Conservation (phyloP, 129 eudicot species). For the Heracleum sosnowskyi region DNA sequence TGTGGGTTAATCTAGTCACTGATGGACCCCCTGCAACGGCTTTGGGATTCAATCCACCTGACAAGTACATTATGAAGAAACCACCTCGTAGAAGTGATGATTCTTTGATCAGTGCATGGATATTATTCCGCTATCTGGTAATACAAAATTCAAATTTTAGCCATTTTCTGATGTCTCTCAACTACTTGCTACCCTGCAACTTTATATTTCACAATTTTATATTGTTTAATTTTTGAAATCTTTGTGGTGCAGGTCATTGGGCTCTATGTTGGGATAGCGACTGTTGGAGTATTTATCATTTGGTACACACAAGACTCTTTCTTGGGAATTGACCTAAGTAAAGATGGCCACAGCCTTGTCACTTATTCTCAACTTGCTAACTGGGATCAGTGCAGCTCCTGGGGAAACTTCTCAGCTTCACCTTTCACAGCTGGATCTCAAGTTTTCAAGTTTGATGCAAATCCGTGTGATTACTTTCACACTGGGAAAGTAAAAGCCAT, state of each 20-base stretch:
- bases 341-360: slow-evolving; percentile 72
- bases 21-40: slow-evolving; percentile 97
- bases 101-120: slow-evolving; percentile 73
- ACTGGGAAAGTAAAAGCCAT: slow-evolving; percentile 70
- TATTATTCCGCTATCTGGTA: slow-evolving; percentile 82
- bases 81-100: slow-evolving; percentile 85
- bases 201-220: background rate
- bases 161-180: background rate
- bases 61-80: slow-evolving; percentile 68
- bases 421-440: slow-evolving; percentile 55
- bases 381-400: slow-evolving; percentile 72
- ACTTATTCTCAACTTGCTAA: slow-evolving; percentile 60
- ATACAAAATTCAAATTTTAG: background rate
- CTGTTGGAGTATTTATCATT: slow-evolving; percentile 71
- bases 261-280: slow-evolving; percentile 72
- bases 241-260: slow-evolving; percentile 56
- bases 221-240: background rate
- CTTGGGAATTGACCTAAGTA: slow-evolving; percentile 61
- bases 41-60: slow-evolving; percentile 87
- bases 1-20: slow-evolving; percentile 90
- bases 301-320: slow-evolving; percentile 78
- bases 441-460: slow-evolving; percentile 34
- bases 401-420: slow-evolving; percentile 63
- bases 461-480: slow-evolving; percentile 81
- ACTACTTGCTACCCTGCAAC: background rate